Conservation (phyloP, 1,284 basidiomycete genomes). For the Cystobasidium pallidum region DNA sequence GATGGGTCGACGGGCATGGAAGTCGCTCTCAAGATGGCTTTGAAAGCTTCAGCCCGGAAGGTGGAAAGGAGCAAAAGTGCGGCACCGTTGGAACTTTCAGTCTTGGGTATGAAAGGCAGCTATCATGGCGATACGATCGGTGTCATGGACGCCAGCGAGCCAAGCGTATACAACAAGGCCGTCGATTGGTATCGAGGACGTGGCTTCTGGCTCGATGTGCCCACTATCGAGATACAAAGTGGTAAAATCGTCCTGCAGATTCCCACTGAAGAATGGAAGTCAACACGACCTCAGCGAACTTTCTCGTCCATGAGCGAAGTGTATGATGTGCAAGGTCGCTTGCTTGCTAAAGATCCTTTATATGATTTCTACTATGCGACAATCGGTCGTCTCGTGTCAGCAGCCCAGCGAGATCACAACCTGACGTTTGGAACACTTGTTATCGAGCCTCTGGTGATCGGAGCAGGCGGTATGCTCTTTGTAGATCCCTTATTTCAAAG, state of each 20-base stretch:
- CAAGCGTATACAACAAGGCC: slow-evolving; percentile 74
- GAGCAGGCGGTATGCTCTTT: slow-evolving; percentile 96
- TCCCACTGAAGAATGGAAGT: slow-evolving; percentile 33
- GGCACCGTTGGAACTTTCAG: slow-evolving; percentile 68
- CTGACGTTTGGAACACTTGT: slow-evolving; percentile 70
- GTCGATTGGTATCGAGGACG: slow-evolving; percentile 95
- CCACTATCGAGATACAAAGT: slow-evolving; percentile 70
- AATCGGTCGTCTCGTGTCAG: slow-evolving; percentile 62
- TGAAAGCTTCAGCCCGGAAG: slow-evolving; percentile 64
- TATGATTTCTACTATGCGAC: slow-evolving; percentile 68
- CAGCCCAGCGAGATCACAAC: slow-evolving; percentile 57
- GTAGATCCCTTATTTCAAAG: slow-evolving; percentile 97
- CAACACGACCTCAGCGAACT: slow-evolving; percentile 19
- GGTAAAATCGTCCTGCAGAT: slow-evolving; percentile 62
- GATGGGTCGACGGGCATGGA: slow-evolving; percentile 96
- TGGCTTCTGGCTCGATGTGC: slow-evolving; percentile 92
- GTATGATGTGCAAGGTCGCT: slow-evolving; percentile 73
- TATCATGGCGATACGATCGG: slow-evolving; percentile 99
- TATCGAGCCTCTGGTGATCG: slow-evolving; percentile 90
- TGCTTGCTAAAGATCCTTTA: slow-evolving; percentile 63
- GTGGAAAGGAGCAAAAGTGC: slow-evolving; percentile 29
- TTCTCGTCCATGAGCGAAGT: slow-evolving; percentile 63
- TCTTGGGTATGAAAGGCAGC: slow-evolving; percentile 86
- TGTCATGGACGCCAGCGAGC: slow-evolving; percentile 91
- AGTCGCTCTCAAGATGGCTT: slow-evolving; percentile 93